Evolutionary conservation across 305 asterid genomes (phyloP), one percentile per base, ranked within the genome.

Genomic region (Fraxinus greggii): DNA sequence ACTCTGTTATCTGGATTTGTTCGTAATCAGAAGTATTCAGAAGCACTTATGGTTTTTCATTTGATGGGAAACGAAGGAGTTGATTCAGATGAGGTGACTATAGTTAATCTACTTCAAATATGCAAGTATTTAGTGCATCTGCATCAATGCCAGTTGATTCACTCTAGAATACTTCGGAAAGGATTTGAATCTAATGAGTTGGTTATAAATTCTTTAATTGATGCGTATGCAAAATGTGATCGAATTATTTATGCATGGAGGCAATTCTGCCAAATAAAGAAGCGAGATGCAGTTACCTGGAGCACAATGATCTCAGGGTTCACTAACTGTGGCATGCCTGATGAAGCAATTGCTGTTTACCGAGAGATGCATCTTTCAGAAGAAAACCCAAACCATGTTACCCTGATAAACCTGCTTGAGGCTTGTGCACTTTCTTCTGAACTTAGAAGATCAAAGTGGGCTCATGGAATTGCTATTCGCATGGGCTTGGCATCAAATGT

Each of bases 301-400:
- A 93, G 97, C 91, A 91, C 98, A 78, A 95, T 95, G 97, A 93
- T 95, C 82, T 90, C 98, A 21, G 97, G 92, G 75, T 93, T 93
- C 89, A 87, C 92, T 61, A 86, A 80, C 82, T 88, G 95, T 78
- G 92, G 95, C 82, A 85, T 95, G 92, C 97, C 97, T 8, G 92
- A 89, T 80, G 94, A 90, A 86, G 97, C 98, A 35, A 87, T 92
- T 85, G 80, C 84, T 79, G 87, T 91, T 48, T 95, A 91, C 80
- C 80, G 80, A 73, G 89, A 87, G 69, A 92, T 93, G 97, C 86
- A 23, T 23, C 76, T 79, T 83, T 84, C 83, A 33, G 84, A 79
- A 10, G 82, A 83, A 76, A 82, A 82, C 75, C 92, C 93, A 24
- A 92, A 89, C 77, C 73, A 82, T 1, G 83, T 92, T n/a, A 90